Evolutionary conservation across 371 early-diverging fungal species (phyloP).

Genomic region (Zychaea mexicana): DNA sequence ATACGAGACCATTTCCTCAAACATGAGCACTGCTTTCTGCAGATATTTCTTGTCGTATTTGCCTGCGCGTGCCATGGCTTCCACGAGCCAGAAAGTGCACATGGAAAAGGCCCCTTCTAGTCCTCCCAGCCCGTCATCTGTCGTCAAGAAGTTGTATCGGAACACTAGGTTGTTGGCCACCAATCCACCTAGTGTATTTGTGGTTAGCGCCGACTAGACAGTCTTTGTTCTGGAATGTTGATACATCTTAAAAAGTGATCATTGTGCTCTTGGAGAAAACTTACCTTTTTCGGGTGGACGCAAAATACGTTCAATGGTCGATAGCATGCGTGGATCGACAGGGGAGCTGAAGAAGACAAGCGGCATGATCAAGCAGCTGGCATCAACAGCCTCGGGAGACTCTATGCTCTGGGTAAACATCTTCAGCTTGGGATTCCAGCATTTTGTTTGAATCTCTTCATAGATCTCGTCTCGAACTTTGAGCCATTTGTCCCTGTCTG

Average conservation of each 20-base stretch:
- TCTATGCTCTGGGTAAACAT: conserved; percentile 75
- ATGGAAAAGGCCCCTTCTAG: conserved; percentile 77
- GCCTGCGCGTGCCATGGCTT: conserved; percentile 82
- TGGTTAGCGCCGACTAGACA: no score
- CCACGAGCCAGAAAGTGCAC: conserved; percentile 89
- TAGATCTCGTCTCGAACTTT: conserved; percentile 70
- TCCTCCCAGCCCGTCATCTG: conserved; percentile 64
- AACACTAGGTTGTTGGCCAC: conserved; percentile 75
- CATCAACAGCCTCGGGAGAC: conserved; percentile 63
- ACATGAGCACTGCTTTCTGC: conserved; percentile 65
- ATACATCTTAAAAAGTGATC: background rate
- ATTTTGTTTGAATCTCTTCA: conserved; percentile 67
- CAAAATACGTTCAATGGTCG: conserved; percentile 67
- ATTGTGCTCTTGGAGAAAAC: background rate
- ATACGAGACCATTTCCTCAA: conserved; percentile 78
- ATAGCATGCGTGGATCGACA: conserved; percentile 76
- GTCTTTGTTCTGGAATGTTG: no score
- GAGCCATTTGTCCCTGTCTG: conserved; percentile 60
- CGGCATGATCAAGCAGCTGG: conserved; percentile 80
- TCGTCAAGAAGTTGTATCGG: conserved; percentile 63
- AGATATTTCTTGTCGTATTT: conserved; percentile 60
- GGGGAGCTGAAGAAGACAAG: conserved; percentile 77
- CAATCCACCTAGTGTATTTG: conserved; percentile 75
- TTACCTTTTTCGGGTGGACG: conserved; percentile 72
- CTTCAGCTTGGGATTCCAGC: conserved; percentile 61